Evolutionary conservation across 106 monocot species (phyloP), one percentile per base, ranked within the genome.

Genomic region (Amphibolis antarctica): DNA sequence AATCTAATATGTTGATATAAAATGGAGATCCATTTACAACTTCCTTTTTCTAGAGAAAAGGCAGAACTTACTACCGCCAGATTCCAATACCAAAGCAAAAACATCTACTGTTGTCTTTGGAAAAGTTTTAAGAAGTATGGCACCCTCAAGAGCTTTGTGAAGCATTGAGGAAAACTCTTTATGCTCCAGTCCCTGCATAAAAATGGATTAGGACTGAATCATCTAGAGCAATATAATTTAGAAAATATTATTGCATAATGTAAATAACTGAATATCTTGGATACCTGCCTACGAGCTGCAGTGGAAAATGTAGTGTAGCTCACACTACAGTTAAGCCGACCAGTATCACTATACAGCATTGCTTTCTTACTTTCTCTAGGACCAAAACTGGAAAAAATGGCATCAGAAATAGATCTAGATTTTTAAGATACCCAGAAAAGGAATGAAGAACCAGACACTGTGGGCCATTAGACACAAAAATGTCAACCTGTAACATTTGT

Each of bases 341-440:
- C 96, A 29, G 62, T 64, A 51, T 86, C 80, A 74, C 96, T 90
- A 52, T 90, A 96, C 67, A 79, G 65, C 93, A 90, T 96, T 28
- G 96, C 90, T 75, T 96, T 96, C 82, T 90, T 96, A 68, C 96
- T 96, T 76, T 96, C 96, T 28, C 96, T 90, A 29, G 96, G 96
- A 57, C 96, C 96, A 76, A 96, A 96, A 31, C 89, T 93, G 65
- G 64, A 58, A 12, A 71, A 17, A 59, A 67, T 18, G 11, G 53
- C 45, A 22, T 43, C 6, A 1, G 51, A 72, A 18, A 30, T 18
- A 11, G 24, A 51, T 42, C 9, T 28, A 23, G 29, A 1, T 42
- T 20, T 60, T 4, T 0, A 42, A 4, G 60, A 12, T 18, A 46
- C 17, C 15, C 36, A 36, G 4, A 36, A 36, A 2, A 36, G 36